These are phyloP conservation scores for Gaertneriomyces sp. DNA, from an alignment of 192 early-diverging fungal genomes.

Conservation along the genomic window DNA sequence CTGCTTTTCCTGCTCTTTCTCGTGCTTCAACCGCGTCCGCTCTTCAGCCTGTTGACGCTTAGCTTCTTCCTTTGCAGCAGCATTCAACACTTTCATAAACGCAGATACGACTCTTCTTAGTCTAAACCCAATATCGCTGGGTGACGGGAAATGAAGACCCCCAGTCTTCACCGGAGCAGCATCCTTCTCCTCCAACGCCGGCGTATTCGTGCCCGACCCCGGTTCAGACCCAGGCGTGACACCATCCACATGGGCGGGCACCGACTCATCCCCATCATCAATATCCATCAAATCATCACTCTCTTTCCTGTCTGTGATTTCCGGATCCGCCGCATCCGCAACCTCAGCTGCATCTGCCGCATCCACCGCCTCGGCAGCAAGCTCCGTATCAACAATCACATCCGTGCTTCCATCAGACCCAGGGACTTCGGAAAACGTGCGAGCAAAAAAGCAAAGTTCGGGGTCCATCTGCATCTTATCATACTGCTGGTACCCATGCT, in stretches of 20 bases:
- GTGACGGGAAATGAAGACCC: constrained; percentile 37
- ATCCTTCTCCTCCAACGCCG: constrained; percentile 12
- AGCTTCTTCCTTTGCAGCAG: constrained; percentile 35
- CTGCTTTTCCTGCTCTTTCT: constrained; percentile 39
- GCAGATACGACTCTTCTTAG: constrained; percentile 46
- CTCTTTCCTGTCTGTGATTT: constrained; percentile 9
- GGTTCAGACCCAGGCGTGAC: constrained; percentile 15
- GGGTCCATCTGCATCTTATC: constrained; percentile 49
- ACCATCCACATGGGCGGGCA: constrained; percentile 9
- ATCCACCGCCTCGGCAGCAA: constrained; percentile 14
- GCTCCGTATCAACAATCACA: background rate
- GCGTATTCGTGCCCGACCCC: constrained; percentile 24
- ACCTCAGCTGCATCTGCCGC: constrained; percentile 22
- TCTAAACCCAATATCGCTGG: constrained; percentile 47
- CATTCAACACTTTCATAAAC: constrained; percentile 38
- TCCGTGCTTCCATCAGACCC: background rate
- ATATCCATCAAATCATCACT: constrained; percentile 20
- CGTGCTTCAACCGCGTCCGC: constrained; percentile 29
- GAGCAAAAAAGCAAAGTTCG: constrained; percentile 37
- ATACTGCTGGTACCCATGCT: constrained; percentile 72
- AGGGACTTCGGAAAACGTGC: constrained; percentile 27
- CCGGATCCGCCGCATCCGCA: constrained; percentile 25
- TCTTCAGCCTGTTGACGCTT: constrained; percentile 34
- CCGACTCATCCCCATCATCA: constrained; percentile 22
- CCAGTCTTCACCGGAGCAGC: background rate